Conservation (phyloP, 805 yeast species). For the Zygotorulaspora florentina region DNA sequence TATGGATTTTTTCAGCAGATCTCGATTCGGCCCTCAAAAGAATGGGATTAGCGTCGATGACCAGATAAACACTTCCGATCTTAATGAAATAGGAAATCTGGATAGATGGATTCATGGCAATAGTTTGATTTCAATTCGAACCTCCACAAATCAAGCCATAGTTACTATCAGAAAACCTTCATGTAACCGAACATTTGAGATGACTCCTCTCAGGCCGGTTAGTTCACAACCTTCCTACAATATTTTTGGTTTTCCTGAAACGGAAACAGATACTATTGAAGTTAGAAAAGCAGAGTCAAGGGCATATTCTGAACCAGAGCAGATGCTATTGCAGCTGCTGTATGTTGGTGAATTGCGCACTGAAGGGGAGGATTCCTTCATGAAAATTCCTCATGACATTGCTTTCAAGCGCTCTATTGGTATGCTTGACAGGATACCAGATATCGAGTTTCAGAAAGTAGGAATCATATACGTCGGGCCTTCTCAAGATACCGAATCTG, state of each 20-base stretch:
- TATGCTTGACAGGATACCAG: conserved; percentile 70
- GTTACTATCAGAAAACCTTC: conserved; percentile 12
- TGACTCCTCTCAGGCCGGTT: conserved; percentile 1
- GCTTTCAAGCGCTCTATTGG: conserved; percentile 49
- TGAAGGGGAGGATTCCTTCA: conserved; percentile 18
- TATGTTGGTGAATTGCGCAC: conserved; percentile 1
- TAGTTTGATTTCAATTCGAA: conserved; percentile 9
- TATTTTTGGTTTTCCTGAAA: conserved; percentile 3
- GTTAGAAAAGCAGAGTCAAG: background rate
- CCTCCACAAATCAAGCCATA: background rate
- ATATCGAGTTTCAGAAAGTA: conserved; percentile 70
- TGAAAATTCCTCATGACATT: conserved; percentile 28
- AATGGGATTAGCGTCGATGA: background rate
- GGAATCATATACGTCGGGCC: conserved; percentile 75
- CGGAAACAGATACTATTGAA: background rate
- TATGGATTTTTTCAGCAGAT: conserved; percentile 64
- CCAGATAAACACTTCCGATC: background rate
- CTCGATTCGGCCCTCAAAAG: conserved; percentile 45
- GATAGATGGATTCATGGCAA: conserved; percentile 10
- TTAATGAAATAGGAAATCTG: background rate
- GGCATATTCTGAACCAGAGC: conserved; percentile 3
- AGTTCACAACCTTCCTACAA: conserved; percentile 5
- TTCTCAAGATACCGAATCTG: conserved; percentile 57
- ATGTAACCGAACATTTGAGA: conserved; percentile 7
- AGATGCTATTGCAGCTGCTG: conserved; percentile 6